Base-by-base conservation (phyloP, 169 alveolate species). In the Plasmodium fragile region DNA sequence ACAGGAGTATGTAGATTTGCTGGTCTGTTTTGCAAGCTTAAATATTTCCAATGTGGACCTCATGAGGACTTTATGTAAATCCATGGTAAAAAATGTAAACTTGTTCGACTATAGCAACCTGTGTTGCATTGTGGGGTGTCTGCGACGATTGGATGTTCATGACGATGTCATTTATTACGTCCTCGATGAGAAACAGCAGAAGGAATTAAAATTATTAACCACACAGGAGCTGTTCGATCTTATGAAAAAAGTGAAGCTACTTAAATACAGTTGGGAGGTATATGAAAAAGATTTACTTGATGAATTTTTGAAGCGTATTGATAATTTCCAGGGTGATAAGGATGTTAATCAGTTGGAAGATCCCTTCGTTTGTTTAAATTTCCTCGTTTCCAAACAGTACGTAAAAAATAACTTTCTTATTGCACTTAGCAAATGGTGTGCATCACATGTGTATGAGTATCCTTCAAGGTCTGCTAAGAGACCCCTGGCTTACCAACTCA, bases 371-470 rank as follows among this genome's bases (percentile, higher is more conserved):
- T 96, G 97, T 80, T 72, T 96, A 82, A 95, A 96, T 72, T 93
- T 30, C 53, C 78, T 80, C 28, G 49, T 79, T 10, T 45, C 85
- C 10, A 79, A 49, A 71, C 49, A 81, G 79, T 4, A 11, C 34
- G 36, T 69, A 13, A 53, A 28, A n/a, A 72, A 92, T 89, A 95
- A 95, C 59, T 96, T 92, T 72, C 82, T 96, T 30, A 16, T 91
- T 8, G 93, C 97, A 0, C 96, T 96, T 53, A 82, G 97, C 55
- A 95, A 95, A 78, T 96, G 97, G 97, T 96, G 97, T 72, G 97
- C 96, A 4, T 95, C 92, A 22, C 95, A 96, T 3, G 97, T 95
- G 0, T 95, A 96, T 78, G 91, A 92, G 5, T 96, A 96, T 36
- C 97, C 97, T 1, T 92, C 92, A 1, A 39, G 97, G 32, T 96